These are phyloP conservation scores for Colletotrichum orbiculare DNA, from an alignment of 2,329 filamentous ascomycete species.

Conservation along the genomic window DNA sequence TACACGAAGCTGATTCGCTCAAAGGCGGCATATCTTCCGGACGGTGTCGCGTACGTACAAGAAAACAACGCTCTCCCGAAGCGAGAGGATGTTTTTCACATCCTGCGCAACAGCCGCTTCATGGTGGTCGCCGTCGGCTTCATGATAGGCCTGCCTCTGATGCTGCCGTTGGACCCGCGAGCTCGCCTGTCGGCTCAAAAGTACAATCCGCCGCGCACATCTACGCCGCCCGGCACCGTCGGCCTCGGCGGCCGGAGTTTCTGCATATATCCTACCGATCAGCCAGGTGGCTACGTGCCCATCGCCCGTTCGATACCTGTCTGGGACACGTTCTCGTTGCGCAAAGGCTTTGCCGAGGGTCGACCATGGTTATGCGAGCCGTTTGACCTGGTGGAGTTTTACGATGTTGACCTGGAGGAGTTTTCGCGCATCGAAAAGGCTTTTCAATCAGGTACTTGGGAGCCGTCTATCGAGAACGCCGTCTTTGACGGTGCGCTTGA, in stretches of 20 bases:
- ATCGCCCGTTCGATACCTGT: slow-evolving; percentile 46
- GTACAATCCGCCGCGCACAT: slow-evolving; percentile 48
- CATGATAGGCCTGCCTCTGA: slow-evolving; percentile 50
- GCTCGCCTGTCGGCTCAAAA: slow-evolving; percentile 42
- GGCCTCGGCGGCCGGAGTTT: slow-evolving; percentile 49
- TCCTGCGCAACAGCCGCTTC: slow-evolving; percentile 46
- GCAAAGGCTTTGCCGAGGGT: slow-evolving; percentile 43
- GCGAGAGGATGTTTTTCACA: slow-evolving; percentile 46
- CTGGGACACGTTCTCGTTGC: slow-evolving; percentile 48
- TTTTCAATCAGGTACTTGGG: slow-evolving; percentile 46
- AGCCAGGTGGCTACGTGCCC: slow-evolving; percentile 53
- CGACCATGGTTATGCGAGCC: slow-evolving; percentile 51
- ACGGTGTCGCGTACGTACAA: slow-evolving; percentile 64
- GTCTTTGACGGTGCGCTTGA: slow-evolving; percentile 38
- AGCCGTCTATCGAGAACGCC: not conserved
- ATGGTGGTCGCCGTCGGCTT: slow-evolving; percentile 48
- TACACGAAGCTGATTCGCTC: slow-evolving; percentile 70
- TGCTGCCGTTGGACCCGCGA: slow-evolving; percentile 42
- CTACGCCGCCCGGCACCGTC: slow-evolving; percentile 50
- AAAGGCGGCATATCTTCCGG: slow-evolving; percentile 68
- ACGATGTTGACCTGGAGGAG: slow-evolving; percentile 47
- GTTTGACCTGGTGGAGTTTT: slow-evolving; percentile 49
- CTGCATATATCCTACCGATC: slow-evolving; percentile 50
- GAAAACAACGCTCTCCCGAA: slow-evolving; percentile 49
- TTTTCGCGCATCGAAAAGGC: slow-evolving; percentile 43